Evolutionary conservation across 352 stramenopile species (phyloP).

Genomic region (Phytophthora cajani): DNA sequence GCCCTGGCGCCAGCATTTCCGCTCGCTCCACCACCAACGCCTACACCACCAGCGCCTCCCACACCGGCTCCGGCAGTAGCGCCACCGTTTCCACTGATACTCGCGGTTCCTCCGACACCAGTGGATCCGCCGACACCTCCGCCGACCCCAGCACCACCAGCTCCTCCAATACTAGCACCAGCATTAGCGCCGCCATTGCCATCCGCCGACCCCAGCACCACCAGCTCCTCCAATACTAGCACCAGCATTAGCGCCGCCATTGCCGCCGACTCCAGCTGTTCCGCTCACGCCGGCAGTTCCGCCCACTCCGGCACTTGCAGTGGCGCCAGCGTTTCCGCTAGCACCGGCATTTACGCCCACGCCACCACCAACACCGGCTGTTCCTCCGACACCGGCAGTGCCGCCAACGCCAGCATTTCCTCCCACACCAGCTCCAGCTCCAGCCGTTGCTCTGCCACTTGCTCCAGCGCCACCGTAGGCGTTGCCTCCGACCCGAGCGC

Average conservation of each 20-base stretch:
- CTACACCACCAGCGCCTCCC: background rate
- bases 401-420: background rate
- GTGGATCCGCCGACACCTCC: no score
- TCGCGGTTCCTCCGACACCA: no score
- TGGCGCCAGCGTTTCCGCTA: background rate
- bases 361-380: background rate
- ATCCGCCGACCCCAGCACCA: background rate
- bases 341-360: background rate
- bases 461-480: background rate
- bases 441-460: background rate
- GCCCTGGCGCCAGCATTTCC: no score
- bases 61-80: no score
- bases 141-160: no score
- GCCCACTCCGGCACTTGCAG: background rate
- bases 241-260: background rate
- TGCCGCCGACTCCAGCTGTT: background rate
- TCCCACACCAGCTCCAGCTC: background rate
- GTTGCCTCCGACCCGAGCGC: background rate
- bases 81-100: no score
- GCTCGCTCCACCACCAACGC: background rate
- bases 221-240: no score
- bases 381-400: background rate
- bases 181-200: background rate
- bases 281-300: background rate
- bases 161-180: no score